Evolutionary conservation across 2,329 filamentous ascomycete genomes (phyloP), one percentile per base, ranked within the genome.

Genomic region (Septoria petroselini): DNA sequence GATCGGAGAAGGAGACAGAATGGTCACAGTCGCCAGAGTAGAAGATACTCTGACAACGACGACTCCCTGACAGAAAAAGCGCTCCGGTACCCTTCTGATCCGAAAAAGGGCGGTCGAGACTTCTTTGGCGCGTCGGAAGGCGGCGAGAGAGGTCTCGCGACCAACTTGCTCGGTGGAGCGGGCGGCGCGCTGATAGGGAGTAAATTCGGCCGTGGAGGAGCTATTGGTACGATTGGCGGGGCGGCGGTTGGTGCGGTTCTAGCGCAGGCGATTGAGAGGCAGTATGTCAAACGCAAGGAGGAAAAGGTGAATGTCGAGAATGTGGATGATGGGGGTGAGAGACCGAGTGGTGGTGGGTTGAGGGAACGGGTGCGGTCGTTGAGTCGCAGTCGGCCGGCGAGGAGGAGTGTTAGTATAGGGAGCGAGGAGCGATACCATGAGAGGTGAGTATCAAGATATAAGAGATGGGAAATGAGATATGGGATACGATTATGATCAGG

Each of bases 131-230:
- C 51, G 19, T 58, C 53, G 12, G 59, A 59, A n/a, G 59, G 59
- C n/a, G n/a, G n/a, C 33, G 60, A 65, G 29, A 48, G 61, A 4
- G 61, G 61, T 1, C 35, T 64, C 9, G 62, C 53, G n/a, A 57
- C 61, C 12, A 59, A 60, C 15, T 37, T 64, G 7, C 44, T 63
- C 7, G 63, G 63, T 18, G 60, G 60, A 2, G 59, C 59, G 4
- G 62, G 55, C 5, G 63, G 63, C 9, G 62, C 62, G 0, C 57
- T 60, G 34, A 38, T 65, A 2, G 62, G 60, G 9, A 59, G 63
- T 18, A 60, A 63, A 40, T 39, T 61, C 4, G 53, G 50, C 5
- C 55, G 53, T 21, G 57, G 51, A 17, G 48, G 43, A 7, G 40
- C 52, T 1, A 40, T 64, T 14, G 57, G 58, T 3, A 63, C 62